Conservation (phyloP, 441 rosid species). For the Corymbia calophylla region DNA sequence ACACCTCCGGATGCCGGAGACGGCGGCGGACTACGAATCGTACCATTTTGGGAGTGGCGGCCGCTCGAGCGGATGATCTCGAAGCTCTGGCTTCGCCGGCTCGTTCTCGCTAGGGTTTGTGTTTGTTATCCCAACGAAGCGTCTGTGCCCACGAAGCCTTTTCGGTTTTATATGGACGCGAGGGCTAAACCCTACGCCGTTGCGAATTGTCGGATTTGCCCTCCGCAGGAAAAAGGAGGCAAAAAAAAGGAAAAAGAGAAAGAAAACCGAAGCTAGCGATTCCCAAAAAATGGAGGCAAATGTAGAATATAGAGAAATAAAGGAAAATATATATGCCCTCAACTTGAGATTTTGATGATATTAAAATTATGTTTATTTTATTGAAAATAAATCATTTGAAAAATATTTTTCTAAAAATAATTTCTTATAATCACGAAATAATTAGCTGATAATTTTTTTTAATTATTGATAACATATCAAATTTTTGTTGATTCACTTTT, state of each 20-base stretch:
- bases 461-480: too few species aligned
- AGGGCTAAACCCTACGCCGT: not conserved
- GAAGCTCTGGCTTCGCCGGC: not conserved
- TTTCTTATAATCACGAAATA: too few species aligned
- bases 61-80: not conserved
- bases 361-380: not conserved
- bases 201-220: not conserved
- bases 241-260: not conserved
- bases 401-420: too few species aligned
- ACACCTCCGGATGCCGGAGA: not conserved
- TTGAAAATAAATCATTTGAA: accelerated
- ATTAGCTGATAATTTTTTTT: too few species aligned
- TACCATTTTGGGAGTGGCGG: not conserved
- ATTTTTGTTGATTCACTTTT: too few species aligned
- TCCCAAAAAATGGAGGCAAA: not conserved
- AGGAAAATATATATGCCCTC: not conserved
- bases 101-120: not conserved
- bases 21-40: not conserved
- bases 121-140: not conserved
- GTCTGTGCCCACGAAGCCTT: not conserved
- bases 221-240: not conserved
- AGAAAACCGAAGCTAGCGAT: not conserved
- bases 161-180: not conserved
- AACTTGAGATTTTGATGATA: not conserved
- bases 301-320: not conserved